Evolutionary conservation across 441 rosid genomes (phyloP), one percentile per base, ranked within the genome.

Genomic region (Gossypium lobatum): DNA sequence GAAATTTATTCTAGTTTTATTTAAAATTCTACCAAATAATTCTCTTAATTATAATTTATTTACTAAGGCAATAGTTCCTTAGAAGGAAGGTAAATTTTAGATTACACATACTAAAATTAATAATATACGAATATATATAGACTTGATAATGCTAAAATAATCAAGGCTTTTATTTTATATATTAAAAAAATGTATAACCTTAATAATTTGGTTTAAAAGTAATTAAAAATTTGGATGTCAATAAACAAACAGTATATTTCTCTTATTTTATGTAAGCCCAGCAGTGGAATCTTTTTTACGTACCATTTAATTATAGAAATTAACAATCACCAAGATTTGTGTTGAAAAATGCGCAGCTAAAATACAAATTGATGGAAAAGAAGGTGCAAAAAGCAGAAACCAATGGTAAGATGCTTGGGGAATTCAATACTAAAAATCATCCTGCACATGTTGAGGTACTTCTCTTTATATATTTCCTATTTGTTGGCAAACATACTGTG

Each of bases 361-460:
- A 77, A 21, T 85, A 80, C 37, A 83, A 80, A 55, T 52, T 55
- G 34, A 75, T 80, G 25, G 62, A 77, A 52, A 80, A 75, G 50
- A 18, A 4, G 1, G 52, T 83, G 46, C 64, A 64, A 34, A 74
- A 46, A 74, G 79, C 72, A 28, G 76, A 57, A 68, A 11, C 9
- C 0, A 52, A 5, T 3, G 16, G 26, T 9, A 11, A 6, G 46
- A 28, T 9, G 25, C 16, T 68, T 0, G 23, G 4, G 9, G 39
- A 53, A 50, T 28, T 3, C 20, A 70, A 23, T 0, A 39, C 28
- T 69, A 25, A 72, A 60, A 64, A 70, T 64, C 80, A 72, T 75
- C 39, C 74, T 13, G 52, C 82, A 9, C 17, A 45, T 54, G 18
- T 85, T 4, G 75, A 80, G 81, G 64, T 70, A 70, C 2, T 8